These are phyloP conservation scores for Leucosporidium creatinivorum DNA, from an alignment of 768 basidiomycete species.

Conservation along the genomic window DNA sequence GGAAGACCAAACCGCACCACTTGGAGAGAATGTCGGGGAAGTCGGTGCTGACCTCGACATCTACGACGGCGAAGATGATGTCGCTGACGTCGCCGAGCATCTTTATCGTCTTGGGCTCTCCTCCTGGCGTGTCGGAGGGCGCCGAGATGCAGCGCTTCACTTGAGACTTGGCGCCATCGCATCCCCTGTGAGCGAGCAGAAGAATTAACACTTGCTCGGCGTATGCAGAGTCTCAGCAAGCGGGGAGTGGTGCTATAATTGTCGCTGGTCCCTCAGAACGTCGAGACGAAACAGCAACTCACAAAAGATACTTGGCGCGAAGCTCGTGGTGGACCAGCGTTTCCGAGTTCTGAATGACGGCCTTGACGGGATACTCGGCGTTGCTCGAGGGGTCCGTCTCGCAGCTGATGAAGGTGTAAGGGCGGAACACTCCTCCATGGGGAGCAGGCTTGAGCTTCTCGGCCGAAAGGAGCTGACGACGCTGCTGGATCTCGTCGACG, in stretches of 20 bases:
- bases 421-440: slow-evolving; percentile 35
- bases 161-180: slow-evolving; percentile 52
- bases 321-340: slow-evolving; percentile 30
- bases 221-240: no score
- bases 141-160: slow-evolving; percentile 55
- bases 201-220: slow-evolving; percentile 42
- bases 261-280: no score
- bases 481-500: slow-evolving; percentile 35
- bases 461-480: slow-evolving; percentile 32
- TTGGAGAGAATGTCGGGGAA: slow-evolving; percentile 58
- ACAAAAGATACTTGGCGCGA: slow-evolving; percentile 35
- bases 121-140: slow-evolving; percentile 32
- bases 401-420: slow-evolving; percentile 34
- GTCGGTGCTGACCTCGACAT: slow-evolving; percentile 50
- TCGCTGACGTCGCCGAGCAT: slow-evolving; percentile 72
- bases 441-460: slow-evolving; percentile 30
- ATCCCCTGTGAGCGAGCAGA: slow-evolving; percentile 43
- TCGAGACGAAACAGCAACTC: no score
- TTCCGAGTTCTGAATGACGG: slow-evolving; percentile 25
- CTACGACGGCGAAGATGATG: slow-evolving; percentile 52
- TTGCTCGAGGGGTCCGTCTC: slow-evolving; percentile 19
- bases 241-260: no score
- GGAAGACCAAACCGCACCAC: slow-evolving; percentile 32
- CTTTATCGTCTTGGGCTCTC: slow-evolving; percentile 47
- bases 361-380: slow-evolving; percentile 30